Base-by-base conservation (phyloP, 306 rosid genomes). In the Rosa multiflora region DNA sequence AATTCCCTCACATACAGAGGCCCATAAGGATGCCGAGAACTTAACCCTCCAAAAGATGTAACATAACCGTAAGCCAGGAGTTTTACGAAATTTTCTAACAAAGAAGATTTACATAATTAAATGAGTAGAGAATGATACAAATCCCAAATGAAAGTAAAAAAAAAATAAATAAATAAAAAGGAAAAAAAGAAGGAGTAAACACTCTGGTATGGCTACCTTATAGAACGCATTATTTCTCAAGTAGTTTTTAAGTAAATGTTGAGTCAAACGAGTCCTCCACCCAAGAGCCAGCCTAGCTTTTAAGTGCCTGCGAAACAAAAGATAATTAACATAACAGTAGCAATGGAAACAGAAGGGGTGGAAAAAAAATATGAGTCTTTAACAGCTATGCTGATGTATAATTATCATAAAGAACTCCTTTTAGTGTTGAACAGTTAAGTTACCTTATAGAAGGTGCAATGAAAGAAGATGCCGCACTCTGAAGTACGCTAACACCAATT, bases 231-330 rank as follows among this genome's bases (percentile, higher is more conserved):
- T 95, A 82, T 85, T 91, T 89, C 87, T 86, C 91, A 91, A 83
- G 81, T 95, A 95, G 80, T 87, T 89, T 76, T 90, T 90, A 53
- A 93, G 90, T 67, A 95, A 89, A 87, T 95, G 98, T 71, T 91
- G 88, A 26, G 99, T 95, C 92, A 95, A 90, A 61, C 97, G 94
- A 79, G 91, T 91, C 87, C 99, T 89, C 98, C 99, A 93, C 76
- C 98, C 97, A 76, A 95, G 96, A 79, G 99, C 99, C 82, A 95
- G 82, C 89, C 89, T 90, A 77, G 97, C 87, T 74, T 89, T 95
- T 86, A 90, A 82, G 90, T 93, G 93, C 89, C 99, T 95, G 91
- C 48, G 76, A 73, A 84, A 73, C 39, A 83, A 82, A 43, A 49
- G 26, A 75, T 29, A 46, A 73, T 18, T 39, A 3, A 53, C 52